Base-by-base conservation (phyloP, 1,139 yeast genomes). In the Yamadazyma trypodendri region DNA sequence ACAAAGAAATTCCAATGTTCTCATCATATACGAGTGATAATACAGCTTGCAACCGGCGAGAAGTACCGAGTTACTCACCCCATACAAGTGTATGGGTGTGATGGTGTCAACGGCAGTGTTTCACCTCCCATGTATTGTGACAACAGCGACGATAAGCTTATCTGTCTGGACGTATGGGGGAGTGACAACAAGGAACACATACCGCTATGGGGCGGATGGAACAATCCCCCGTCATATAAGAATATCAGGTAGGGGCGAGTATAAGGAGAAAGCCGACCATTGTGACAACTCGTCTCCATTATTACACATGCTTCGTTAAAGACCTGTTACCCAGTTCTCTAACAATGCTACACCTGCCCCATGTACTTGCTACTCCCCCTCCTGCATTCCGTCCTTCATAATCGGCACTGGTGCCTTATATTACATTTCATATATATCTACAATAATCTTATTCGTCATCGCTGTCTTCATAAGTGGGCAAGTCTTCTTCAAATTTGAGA, bases 401-500 rank as follows among this genome's bases (percentile, higher is more conserved):
- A n/a, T n/a, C n/a, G n/a, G n/a, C n/a, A n/a, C n/a, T n/a, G n/a
- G 8, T 18, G 5, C 21, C 21, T 18, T 6, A 25, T 31, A 23
- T 24, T 31, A 31, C 24, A 31, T n/a, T n/a, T n/a, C n/a, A n/a
- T n/a, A 31, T 25, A 32, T 27, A 25, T 25, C 9, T 32, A 24
- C 28, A 32, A 16, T n/a, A n/a, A n/a, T n/a, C n/a, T 21, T 42
- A 54, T 35, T 65, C 63, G 16, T 58, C 63, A 40, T 68, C 74
- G 43, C 72, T 67, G 44, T 67, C 73, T 52, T 67, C 73, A 43
- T 68, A 68, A 36, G 68, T 61, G 4, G 74, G 74, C 23, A 68
- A 55, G 32, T 65, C 72, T 3, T 14, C 35, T 14, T 61, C 61
- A 38, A 59, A 50, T 17, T 51, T 17, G 10, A 23, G 21, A 16